Evolutionary conservation across 768 basidiomycete species (phyloP), one percentile per base, ranked within the genome.

Genomic region (Leccinum rimulosum): DNA sequence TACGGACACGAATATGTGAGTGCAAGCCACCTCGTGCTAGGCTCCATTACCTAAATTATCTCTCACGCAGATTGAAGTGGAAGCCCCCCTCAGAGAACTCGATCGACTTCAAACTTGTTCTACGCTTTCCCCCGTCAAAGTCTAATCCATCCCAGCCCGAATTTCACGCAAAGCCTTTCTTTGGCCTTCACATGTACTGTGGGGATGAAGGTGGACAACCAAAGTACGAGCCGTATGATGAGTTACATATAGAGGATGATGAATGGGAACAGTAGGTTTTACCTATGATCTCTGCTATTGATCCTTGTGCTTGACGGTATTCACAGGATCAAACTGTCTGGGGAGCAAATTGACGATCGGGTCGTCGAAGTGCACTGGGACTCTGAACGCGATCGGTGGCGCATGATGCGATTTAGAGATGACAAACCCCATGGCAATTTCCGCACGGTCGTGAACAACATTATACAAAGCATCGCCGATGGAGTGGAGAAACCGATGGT

Each of bases 1-100:
- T 27, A 98, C 97, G 11, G 97, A 99, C 70, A 70, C 75, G 4
- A 91, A 91, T 62, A 93, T 98, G 96, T 97, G 60, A 68, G 90
- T 95, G 91, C 93, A 59, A 66, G 86, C 75, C n/a, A 48, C 43
- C 33, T 19, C 55, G 19, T 36, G 25, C 59, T 51, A 4, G 25
- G 4, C 10, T 28, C 53, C 36, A 50, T 47, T 52, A 19, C 17
- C 31, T 40, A 65, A 54, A 56, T 36, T 35, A 60, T 61, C 11
- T 33, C 25, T 63, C 50, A 17, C 35, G 54, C 43, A 98, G 96
- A 62, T 74, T 99, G 68, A 99, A 99, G 74, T 99, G 97, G 97
- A 99, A 99, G 73, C 95, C 95, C 1, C 95, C 97, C 0, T 91
- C 89, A 2, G 96, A 98, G 70, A 99, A 99, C 71, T 95, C 95